Conservation (phyloP, 2,329 filamentous ascomycete genomes). For the Botrytis paeoniae region DNA sequence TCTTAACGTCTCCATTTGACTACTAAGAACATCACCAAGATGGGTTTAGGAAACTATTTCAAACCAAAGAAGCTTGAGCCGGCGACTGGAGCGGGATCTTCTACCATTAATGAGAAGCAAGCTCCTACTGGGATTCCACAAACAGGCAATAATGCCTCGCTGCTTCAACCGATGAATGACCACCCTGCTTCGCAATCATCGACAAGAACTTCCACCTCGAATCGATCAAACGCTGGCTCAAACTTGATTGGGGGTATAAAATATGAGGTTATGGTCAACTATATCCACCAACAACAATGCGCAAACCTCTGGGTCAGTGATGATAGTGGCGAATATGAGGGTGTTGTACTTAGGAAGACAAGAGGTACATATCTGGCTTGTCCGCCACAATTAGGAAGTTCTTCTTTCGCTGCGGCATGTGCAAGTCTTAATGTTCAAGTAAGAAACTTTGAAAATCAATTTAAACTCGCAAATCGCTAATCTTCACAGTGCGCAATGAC, state of each 20-base stretch:
- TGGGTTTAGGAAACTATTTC: conserved; percentile 64
- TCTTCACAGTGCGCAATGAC: conserved; percentile 67
- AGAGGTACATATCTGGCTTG: conserved; percentile 70
- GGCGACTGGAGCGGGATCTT: conserved; percentile 20
- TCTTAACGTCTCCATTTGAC: not conserved
- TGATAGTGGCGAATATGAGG: conserved; percentile 64
- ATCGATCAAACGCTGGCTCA: conserved; percentile 46
- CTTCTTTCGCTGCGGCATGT: conserved; percentile 62
- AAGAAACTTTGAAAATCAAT: conserved; percentile 31
- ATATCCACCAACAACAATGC: conserved; percentile 77
- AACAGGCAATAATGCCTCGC: conserved; percentile 42
- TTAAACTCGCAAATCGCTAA: conserved; percentile 24
- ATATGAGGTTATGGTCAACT: conserved; percentile 81
- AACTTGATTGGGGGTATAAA: conserved; percentile 68
- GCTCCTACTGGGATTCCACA: conserved; percentile 24
- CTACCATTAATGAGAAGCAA: conserved; percentile 48
- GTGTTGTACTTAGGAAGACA: conserved; percentile 67
- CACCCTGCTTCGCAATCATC: conserved; percentile 51
- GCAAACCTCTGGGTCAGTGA: conserved; percentile 71
- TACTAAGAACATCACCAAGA: conserved; percentile 38
- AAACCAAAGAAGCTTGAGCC: conserved; percentile 49
- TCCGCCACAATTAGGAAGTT: conserved; percentile 61
- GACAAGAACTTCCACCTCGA: conserved; percentile 52
- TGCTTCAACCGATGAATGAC: conserved; percentile 49
- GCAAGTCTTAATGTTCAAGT: conserved; percentile 70